phyloP scores from a whole-genome alignment of 2,329 filamentous ascomycete species.

The Clarireedia paspali region DNA sequence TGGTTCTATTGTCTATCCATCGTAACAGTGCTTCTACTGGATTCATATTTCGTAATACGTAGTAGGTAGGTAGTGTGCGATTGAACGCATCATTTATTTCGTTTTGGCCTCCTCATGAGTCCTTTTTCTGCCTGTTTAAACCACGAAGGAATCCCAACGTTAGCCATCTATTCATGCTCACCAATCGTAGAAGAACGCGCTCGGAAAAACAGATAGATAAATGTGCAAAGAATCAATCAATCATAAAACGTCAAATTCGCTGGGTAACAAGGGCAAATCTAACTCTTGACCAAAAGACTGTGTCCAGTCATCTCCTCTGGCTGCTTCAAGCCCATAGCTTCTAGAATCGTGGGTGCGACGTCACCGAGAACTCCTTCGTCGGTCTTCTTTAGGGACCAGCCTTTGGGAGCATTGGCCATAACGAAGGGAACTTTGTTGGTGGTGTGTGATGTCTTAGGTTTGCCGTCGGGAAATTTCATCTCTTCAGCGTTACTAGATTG shows the following conservation, averaged over 20 bases:
- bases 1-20: background rate
- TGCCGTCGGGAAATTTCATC: constrained; percentile 94
- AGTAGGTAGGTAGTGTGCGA: background rate
- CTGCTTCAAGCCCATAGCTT: constrained; percentile 82
- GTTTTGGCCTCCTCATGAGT: constrained; percentile 21
- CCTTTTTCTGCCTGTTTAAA: constrained; percentile 25
- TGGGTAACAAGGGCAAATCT: constrained; percentile 19
- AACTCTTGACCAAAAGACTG: constrained; percentile 70
- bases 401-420: constrained; percentile 92
- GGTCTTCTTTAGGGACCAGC: constrained; percentile 70
- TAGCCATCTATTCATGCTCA: constrained; percentile 12
- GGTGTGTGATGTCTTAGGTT: constrained; percentile 96
- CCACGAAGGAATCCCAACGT: constrained; percentile 5
- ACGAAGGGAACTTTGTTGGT: constrained; percentile 97
- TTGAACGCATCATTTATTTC: background rate
- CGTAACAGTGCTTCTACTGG: background rate
- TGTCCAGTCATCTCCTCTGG: constrained; percentile 87
- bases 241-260: background rate
- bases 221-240: background rate
- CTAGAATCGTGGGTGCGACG: constrained; percentile 89
- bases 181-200: background rate
- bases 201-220: background rate
- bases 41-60: background rate
- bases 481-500: constrained; percentile 74
- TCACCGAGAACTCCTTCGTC: constrained; percentile 83